Conservation (phyloP, 129 eudicot species). For the Pseudognaphalium luteoalbum region DNA sequence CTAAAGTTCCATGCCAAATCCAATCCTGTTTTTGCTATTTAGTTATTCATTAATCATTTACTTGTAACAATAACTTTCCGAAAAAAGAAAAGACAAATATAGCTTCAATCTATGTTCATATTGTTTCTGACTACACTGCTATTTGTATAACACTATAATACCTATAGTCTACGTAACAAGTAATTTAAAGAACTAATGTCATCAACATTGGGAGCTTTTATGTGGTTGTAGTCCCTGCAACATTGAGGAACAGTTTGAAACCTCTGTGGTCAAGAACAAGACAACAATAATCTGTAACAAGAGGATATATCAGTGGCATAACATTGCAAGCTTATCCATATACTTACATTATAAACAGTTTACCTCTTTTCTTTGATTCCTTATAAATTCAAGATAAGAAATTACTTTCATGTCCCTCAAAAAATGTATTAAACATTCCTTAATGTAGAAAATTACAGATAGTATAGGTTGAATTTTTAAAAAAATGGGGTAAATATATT, state of each 20-base stretch:
- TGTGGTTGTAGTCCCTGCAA: slow-evolving; percentile 9
- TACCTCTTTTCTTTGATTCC: too few relatives aligned
- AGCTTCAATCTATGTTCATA: not conserved
- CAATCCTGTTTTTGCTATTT: not conserved
- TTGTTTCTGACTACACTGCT: not conserved
- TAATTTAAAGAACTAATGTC: not conserved
- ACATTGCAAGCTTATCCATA: not conserved
- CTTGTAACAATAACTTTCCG: not conserved
- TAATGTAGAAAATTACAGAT: too few relatives aligned
- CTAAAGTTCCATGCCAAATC: too few relatives aligned
- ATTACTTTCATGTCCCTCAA: too few relatives aligned
- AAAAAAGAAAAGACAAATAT: not conserved
- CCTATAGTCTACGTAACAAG: not conserved
- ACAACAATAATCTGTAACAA: slow-evolving; percentile 19
- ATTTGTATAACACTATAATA: not conserved
- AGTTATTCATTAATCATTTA: not conserved
- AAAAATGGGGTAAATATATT: too few relatives aligned
- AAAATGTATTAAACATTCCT: too few relatives aligned
- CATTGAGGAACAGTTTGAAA: slow-evolving; percentile 12
- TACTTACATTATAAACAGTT: too few relatives aligned
- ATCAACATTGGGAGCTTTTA: slow-evolving; percentile 4
- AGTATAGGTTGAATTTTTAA: too few relatives aligned
- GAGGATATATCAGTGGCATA: not conserved
- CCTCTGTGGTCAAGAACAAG: not conserved
- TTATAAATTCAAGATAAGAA: too few relatives aligned